Evolutionary conservation across 176 grass and related monocot species (phyloP).

Genomic region (Hsuehochloa calcarea): DNA sequence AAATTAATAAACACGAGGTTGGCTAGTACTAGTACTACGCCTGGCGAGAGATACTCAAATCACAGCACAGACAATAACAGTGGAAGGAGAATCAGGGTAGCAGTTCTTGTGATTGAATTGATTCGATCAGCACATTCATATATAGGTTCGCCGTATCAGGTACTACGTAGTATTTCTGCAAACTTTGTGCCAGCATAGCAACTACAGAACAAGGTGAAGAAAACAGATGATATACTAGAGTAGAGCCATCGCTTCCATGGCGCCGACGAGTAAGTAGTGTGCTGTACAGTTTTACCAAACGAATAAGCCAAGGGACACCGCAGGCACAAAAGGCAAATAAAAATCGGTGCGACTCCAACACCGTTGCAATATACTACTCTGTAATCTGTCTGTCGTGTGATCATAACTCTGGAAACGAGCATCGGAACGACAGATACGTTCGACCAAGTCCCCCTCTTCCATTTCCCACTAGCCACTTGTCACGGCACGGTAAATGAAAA

Average conservation of each 20-base stretch:
- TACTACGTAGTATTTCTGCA: neutral
- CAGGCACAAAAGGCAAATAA: too few species aligned
- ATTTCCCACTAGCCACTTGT: neutral
- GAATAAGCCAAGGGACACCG: neutral
- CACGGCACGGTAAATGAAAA: neutral
- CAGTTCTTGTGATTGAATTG: neutral
- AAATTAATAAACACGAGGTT: too few species aligned
- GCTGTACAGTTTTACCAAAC: constrained; percentile 15
- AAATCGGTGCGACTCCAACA: neutral
- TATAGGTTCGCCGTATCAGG: neutral
- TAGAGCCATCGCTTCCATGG: too few species aligned
- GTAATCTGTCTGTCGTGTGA: neutral
- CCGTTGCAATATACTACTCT: neutral
- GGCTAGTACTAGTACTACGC: too few species aligned
- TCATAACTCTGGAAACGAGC: neutral
- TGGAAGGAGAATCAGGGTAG: neutral
- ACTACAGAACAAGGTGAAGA: neutral
- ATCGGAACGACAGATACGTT: neutral
- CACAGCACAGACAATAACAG: too few species aligned
- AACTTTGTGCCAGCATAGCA: neutral
- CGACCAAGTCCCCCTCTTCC: neutral
- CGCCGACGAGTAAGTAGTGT: neutral
- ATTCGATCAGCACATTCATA: neutral
- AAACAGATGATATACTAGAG: neutral
- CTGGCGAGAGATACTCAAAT: too few species aligned